Percentiles rank a stretch among this genome's conserved stretches.
These are phyloP conservation scores for Syncephalastrum contaminatum DNA, from an alignment of 371 early-diverging fungal genomes.

Conservation along the genomic window DNA sequence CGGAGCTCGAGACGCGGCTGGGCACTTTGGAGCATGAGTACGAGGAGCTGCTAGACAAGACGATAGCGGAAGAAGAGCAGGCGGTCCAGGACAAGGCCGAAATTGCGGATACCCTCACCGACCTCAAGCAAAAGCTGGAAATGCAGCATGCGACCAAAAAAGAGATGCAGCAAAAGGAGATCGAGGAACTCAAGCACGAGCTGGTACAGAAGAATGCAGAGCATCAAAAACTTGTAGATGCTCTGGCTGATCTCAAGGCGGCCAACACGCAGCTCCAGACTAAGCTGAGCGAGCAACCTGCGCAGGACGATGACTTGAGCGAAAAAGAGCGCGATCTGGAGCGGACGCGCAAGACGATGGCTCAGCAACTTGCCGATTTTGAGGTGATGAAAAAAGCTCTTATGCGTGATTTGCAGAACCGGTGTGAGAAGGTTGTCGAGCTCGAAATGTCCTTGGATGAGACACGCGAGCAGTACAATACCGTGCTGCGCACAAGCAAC, in stretches of 20 bases:
- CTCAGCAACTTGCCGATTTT: constrained; percentile 89
- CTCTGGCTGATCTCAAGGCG: constrained; percentile 58
- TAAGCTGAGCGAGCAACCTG: constrained; percentile 25
- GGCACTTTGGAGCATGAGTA: constrained; percentile 82
- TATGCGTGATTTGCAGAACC: constrained; percentile 93
- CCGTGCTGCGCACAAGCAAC: constrained; percentile 76
- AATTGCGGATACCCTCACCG: constrained; percentile 70
- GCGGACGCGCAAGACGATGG: constrained; percentile 86
- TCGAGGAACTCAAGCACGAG: constrained; percentile 70
- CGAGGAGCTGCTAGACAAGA: constrained; percentile 91
- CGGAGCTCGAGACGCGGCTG: constrained; percentile 76
- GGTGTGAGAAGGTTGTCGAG: constrained; percentile 94
- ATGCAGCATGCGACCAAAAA: constrained; percentile 77
- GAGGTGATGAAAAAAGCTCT: constrained; percentile 95
- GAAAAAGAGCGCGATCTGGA: constrained; percentile 84
- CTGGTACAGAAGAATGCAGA: constrained; percentile 74
- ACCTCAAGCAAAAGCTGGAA: constrained; percentile 84
- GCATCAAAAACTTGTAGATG: constrained; percentile 59
- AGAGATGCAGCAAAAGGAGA: constrained; percentile 76
- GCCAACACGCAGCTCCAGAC: constrained; percentile 65
- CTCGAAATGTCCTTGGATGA: constrained; percentile 94
- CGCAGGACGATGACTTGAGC: constrained; percentile 19
- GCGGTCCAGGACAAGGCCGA: constrained; percentile 58
- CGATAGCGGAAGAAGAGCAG: constrained; percentile 91
- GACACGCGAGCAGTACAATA: constrained; percentile 87